Conservation (phyloP, 257 asterid species). For the Solanum ossicruentum region DNA sequence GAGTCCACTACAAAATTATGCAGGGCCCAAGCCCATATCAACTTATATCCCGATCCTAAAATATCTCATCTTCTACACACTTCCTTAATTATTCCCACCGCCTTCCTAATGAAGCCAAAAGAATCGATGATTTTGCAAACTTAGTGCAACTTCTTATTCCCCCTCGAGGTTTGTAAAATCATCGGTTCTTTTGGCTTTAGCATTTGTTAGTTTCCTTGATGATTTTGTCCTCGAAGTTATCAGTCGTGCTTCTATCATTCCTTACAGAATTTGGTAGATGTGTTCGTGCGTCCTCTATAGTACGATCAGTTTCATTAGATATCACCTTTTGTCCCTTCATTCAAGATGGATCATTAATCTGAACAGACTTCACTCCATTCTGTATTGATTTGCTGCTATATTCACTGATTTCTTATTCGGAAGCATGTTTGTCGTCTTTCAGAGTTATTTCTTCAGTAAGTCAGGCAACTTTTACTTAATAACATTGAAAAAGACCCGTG, state of each 20-base stretch:
- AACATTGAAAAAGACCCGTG: too few species aligned
- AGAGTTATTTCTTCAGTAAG: background rate
- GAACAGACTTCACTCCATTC: background rate
- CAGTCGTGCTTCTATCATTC: background rate
- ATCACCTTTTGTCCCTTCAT: background rate
- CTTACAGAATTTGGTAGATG: conserved; percentile 1
- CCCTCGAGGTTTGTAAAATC: background rate
- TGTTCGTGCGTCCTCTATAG: background rate
- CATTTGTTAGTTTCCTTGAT: background rate
- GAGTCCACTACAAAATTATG: too few species aligned
- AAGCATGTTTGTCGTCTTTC: background rate
- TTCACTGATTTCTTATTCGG: background rate
- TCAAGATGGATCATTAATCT: background rate
- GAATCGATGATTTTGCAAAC: too few species aligned
- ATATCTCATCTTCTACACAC: too few species aligned
- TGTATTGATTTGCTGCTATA: conserved; percentile 3
- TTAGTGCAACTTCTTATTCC: too few species aligned
- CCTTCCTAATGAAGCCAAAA: too few species aligned
- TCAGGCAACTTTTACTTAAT: too few species aligned
- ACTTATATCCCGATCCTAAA: too few species aligned
- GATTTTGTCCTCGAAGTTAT: background rate
- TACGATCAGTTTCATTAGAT: conserved; percentile 4
- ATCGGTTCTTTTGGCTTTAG: background rate
- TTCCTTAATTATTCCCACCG: too few species aligned
- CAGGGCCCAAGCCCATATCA: too few species aligned